Conservation (phyloP, 352 stramenopile species). For the Globisporangium middletonii region DNA sequence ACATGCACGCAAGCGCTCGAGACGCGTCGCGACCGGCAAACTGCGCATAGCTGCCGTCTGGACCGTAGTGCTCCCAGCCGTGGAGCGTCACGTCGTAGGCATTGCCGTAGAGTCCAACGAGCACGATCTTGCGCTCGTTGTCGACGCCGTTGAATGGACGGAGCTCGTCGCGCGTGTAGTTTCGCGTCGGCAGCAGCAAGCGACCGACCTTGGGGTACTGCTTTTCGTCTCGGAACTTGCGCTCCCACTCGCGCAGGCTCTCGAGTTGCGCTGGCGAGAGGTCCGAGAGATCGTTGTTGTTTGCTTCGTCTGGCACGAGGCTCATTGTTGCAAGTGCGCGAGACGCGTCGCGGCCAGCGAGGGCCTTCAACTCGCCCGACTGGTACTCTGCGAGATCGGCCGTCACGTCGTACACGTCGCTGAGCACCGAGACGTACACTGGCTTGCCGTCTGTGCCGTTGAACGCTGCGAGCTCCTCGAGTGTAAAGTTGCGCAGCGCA, state of each 20-base stretch:
- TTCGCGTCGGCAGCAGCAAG: slow-evolving; percentile 44
- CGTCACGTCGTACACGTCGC: slow-evolving; percentile 93
- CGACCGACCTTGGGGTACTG: slow-evolving; percentile 88
- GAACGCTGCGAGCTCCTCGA: slow-evolving; percentile 75
- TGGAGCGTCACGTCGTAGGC: slow-evolving; percentile 94
- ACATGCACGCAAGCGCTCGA: slow-evolving; percentile 92
- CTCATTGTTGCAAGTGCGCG: slow-evolving; percentile 83
- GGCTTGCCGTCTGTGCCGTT: slow-evolving; percentile 73
- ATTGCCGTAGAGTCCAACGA: slow-evolving; percentile 83
- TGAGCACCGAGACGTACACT: slow-evolving; percentile 89
- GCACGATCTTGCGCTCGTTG: slow-evolving; percentile 68
- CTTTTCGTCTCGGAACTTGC: slow-evolving; percentile 83
- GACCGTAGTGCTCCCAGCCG: slow-evolving; percentile 88
- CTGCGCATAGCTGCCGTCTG: slow-evolving; percentile 85
- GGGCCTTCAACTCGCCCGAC: slow-evolving; percentile 76
- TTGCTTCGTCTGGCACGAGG: slow-evolving; percentile 71
- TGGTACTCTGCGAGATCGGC: slow-evolving; percentile 87
- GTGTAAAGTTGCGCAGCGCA: slow-evolving; percentile 53
- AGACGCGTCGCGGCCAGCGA: slow-evolving; percentile 90
- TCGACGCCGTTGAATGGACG: slow-evolving; percentile 62
- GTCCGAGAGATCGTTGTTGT: slow-evolving; percentile 41
- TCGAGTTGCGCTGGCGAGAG: slow-evolving; percentile 22
- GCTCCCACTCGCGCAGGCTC: slow-evolving; percentile 66
- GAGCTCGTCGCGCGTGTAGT: slow-evolving; percentile 63
- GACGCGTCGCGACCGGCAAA: slow-evolving; percentile 94